Conservation (phyloP, 495 filamentous ascomycete species). For the Aspergillus wentii region DNA sequence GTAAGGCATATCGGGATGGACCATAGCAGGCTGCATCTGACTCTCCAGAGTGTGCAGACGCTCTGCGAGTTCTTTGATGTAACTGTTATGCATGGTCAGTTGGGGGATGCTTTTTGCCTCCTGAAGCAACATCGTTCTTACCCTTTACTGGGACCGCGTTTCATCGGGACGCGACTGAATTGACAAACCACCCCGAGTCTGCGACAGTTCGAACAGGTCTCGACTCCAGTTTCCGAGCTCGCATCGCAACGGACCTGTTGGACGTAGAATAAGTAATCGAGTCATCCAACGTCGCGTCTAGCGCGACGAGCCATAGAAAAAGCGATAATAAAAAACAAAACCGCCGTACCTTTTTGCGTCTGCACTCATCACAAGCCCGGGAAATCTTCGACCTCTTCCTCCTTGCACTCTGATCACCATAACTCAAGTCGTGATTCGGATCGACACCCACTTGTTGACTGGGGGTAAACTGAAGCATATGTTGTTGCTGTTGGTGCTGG, state of each 20-base stretch:
- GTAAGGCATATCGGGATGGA: constrained; percentile 42
- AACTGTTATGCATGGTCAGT: constrained; percentile 47
- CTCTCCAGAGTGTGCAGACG: constrained; percentile 79
- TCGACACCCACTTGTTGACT: constrained; percentile 48
- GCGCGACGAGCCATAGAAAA: neutral
- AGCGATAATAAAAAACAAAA: too few species aligned
- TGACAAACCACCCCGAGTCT: constrained; percentile 73
- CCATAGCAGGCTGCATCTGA: constrained; percentile 47
- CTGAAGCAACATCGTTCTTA: constrained; percentile 30
- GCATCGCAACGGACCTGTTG: constrained; percentile 84
- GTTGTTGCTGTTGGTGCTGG: constrained; percentile 42
- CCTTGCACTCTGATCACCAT: constrained; percentile 62
- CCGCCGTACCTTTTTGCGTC: constrained; percentile 74
- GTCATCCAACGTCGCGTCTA: constrained; percentile 8
- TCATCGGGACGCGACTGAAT: constrained; percentile 91
- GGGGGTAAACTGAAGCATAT: constrained; percentile 43
- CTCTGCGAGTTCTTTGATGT: constrained; percentile 95
- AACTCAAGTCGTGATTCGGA: constrained; percentile 44
- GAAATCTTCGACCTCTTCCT: constrained; percentile 89
- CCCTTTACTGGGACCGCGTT: constrained; percentile 94
- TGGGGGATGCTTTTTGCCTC: constrained; percentile 5
- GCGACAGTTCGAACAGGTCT: constrained; percentile 82
- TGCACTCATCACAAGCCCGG: constrained; percentile 89
- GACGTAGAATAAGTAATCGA: constrained; percentile 16
- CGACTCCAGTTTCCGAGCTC: constrained; percentile 68